Evolutionary conservation across 768 basidiomycete species (phyloP), one percentile per base, ranked within the genome.

Genomic region (Dioszegia aurantiaca): DNA sequence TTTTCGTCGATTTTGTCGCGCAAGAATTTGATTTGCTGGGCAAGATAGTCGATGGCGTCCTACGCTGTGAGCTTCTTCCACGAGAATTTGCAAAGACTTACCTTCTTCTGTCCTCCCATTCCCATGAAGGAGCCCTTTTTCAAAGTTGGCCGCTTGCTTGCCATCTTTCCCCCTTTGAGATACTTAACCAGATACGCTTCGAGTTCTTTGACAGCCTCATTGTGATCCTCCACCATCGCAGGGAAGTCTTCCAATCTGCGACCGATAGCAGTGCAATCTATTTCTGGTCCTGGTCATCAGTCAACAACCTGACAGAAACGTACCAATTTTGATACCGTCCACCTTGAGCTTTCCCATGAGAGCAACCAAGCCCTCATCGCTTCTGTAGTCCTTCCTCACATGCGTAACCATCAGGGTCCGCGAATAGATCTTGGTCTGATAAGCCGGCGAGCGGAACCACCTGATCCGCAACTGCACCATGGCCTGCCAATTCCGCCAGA

Each of bases 11-110:
- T 79, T 63, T 87, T 82, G 23, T 79, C 79, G 9, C 93, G 86
- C 64, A 79, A 60, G 28, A 72, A 64, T 54, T 78, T 77, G 67
- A 79, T 78, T 55, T 75, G 68, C 57, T 76, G 71, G 16, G 77
- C 73, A 77, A 93, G 91, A 74, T 85, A 89, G 48, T 97, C 89
- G 65, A 98, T 97, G 1, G 93, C 90, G 76, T 97, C 94, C 78
- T 77, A 51, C 49, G 31, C 43, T 43, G 24, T 36, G 30, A 28
- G 0, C 14, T 43, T 4, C n/a, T n/a, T n/a, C n/a, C n/a, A n/a
- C n/a, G 26, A 37, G 26, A 12, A 16, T 10, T 23, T 4, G 30
- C 21, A 2, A 10, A 36, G 14, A 63, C 68, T 45, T 33, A 78
- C 77, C 63, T 82, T 86, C 78, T 84, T 90, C 52, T 80, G 77